phyloP scores from a whole-genome alignment of 305 asterid genomes.

The Solanum chacoense region DNA sequence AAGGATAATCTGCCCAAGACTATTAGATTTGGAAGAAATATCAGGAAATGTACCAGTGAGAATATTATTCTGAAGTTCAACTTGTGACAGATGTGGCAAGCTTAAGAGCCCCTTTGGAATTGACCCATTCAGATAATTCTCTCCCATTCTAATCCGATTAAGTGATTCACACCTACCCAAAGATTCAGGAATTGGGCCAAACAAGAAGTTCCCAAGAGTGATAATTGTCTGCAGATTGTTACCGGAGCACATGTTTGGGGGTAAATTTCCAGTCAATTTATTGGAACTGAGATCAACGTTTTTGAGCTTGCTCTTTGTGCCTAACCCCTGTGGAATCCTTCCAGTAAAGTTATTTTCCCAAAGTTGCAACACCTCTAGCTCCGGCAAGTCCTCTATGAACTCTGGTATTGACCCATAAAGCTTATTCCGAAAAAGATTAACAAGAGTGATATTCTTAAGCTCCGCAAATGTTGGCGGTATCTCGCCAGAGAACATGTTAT shows the following conservation, averaged over 20 bases:
- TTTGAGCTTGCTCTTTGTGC: constrained; percentile 53
- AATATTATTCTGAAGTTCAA: constrained; percentile 71
- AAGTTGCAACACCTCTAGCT: constrained; percentile 63
- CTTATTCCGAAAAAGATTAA: constrained; percentile 74
- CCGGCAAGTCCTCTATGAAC: constrained; percentile 63
- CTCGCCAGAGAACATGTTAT: constrained; percentile 61
- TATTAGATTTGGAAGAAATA: constrained; percentile 20
- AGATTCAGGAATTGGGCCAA: constrained; percentile 74
- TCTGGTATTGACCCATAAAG: constrained; percentile 78
- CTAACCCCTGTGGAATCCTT: constrained; percentile 55
- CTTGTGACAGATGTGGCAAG: constrained; percentile 55
- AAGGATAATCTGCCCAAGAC: constrained; percentile 66
- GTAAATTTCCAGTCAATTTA: constrained; percentile 70
- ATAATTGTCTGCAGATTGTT: constrained; percentile 52
- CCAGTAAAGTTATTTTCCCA: constrained; percentile 96
- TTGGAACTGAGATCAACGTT: constrained; percentile 67
- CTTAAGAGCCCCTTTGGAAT: constrained; percentile 61
- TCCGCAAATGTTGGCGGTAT: constrained; percentile 54
- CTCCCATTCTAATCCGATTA: constrained; percentile 68
- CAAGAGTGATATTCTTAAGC: constrained; percentile 56
- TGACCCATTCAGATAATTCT: constrained; percentile 76
- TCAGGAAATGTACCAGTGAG: constrained; percentile 60
- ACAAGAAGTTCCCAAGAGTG: constrained; percentile 60
- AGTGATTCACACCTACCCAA: constrained; percentile 63
- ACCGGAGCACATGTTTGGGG: constrained; percentile 55